phyloP scores from a whole-genome alignment of 495 filamentous ascomycete species.

The Usnea hakonensis region DNA sequence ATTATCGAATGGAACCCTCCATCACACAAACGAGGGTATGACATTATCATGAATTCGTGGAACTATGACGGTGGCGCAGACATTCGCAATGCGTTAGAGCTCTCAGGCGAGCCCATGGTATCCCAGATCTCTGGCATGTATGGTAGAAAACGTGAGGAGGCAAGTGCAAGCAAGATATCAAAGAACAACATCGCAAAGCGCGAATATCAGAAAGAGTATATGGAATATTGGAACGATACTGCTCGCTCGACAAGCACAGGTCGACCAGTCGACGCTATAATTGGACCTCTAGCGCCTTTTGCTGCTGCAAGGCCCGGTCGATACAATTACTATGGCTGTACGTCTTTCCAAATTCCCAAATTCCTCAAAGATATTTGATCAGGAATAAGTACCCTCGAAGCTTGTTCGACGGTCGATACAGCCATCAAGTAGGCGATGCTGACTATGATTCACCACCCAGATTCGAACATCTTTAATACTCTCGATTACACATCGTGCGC shows the following conservation, averaged over 20 bases:
- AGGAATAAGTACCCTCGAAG: not conserved
- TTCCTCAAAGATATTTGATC: not conserved
- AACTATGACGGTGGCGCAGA: slow-evolving; percentile 43
- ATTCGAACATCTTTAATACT: slow-evolving; percentile 45
- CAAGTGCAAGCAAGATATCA: slow-evolving; percentile 43
- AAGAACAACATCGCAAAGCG: slow-evolving; percentile 50
- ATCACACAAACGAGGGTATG: slow-evolving; percentile 32
- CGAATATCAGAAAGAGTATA: slow-evolving; percentile 53
- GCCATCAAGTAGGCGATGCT: not conserved
- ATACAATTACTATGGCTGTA: slow-evolving; percentile 43
- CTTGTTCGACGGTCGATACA: not conserved
- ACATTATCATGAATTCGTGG: slow-evolving; percentile 34
- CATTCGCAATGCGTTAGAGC: slow-evolving; percentile 37
- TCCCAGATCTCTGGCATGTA: slow-evolving; percentile 35
- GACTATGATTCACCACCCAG: not conserved
- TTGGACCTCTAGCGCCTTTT: slow-evolving; percentile 39
- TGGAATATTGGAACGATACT: slow-evolving; percentile 65
- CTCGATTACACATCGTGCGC: slow-evolving; percentile 51
- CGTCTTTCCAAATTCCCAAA: not conserved
- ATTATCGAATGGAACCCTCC: slow-evolving; percentile 53
- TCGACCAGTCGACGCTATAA: slow-evolving; percentile 46
- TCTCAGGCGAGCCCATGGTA: slow-evolving; percentile 48
- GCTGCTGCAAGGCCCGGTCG: slow-evolving; percentile 42
- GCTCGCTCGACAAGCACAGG: slow-evolving; percentile 46
- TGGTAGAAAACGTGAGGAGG: slow-evolving; percentile 20